Evolutionary conservation across 495 filamentous ascomycete species (phyloP).

Genomic region (Tuber magnatum): DNA sequence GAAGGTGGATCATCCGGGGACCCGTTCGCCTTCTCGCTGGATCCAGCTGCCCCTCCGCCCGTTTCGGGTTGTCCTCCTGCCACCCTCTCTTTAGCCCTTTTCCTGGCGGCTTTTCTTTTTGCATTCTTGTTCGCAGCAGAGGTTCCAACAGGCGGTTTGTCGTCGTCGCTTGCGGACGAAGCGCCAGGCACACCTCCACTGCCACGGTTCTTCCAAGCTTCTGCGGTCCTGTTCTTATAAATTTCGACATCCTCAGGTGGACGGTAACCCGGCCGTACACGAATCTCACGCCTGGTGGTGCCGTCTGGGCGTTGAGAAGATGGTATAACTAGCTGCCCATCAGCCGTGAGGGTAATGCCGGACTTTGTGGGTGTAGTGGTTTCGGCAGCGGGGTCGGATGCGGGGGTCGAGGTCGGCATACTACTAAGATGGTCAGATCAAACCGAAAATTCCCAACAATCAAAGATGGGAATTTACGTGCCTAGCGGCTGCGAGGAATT

Average conservation of each 20-base stretch:
- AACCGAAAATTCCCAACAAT: neutral
- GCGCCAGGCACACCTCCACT: conserved; percentile 75
- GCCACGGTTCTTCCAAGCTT: conserved; percentile 74
- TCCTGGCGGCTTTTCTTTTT: conserved; percentile 83
- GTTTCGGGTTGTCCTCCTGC: conserved; percentile 40
- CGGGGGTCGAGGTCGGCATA: conserved; percentile 19
- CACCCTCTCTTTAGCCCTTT: conserved; percentile 63
- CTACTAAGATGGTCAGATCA: conserved; percentile 5
- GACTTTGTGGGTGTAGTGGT: conserved; percentile 51
- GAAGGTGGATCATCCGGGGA: conserved; percentile 15
- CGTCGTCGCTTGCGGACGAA: conserved; percentile 51
- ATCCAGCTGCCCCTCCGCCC: conserved; percentile 22
- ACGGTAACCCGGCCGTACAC: conserved; percentile 83
- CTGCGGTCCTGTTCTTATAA: conserved; percentile 87
- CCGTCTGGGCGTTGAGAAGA: conserved; percentile 81
- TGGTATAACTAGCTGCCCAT: conserved; percentile 81
- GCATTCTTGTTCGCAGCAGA: conserved; percentile 73
- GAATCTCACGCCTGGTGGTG: conserved; percentile 80
- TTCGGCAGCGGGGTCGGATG: conserved; percentile 23
- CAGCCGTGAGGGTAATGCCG: conserved; percentile 69
- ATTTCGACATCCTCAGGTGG: conserved; percentile 94
- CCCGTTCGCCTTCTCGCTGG: conserved; percentile 39
- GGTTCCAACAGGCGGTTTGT: conserved; percentile 37
- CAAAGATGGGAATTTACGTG: conserved; percentile 12
- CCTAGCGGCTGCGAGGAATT: neutral